phyloP scores from a whole-genome alignment of 805 yeast species.

The Candida nemodendra region DNA sequence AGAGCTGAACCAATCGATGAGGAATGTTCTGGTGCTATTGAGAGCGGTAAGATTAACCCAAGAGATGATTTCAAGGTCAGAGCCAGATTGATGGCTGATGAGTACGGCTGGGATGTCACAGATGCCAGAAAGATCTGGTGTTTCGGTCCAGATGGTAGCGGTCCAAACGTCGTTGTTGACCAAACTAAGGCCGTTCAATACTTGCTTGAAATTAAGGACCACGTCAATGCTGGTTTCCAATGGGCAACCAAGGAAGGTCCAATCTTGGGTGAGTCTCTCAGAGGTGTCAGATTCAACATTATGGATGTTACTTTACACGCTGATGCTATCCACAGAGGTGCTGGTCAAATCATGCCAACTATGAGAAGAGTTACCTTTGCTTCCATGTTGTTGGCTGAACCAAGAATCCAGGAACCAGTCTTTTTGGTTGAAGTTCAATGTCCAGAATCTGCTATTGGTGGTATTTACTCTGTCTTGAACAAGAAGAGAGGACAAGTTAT shows the following conservation, averaged over 20 bases:
- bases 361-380: constrained; percentile 99
- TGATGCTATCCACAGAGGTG: constrained; percentile 99
- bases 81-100: constrained; percentile 98
- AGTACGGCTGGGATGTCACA: constrained; percentile 98
- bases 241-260: constrained; percentile 99
- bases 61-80: constrained; percentile 98
- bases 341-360: constrained; percentile 99
- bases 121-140: constrained; percentile 99
- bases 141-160: constrained; percentile 99
- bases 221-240: constrained; percentile 99
- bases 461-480: constrained; percentile 99
- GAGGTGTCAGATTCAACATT: constrained; percentile 96
- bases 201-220: constrained; percentile 98
- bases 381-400: constrained; percentile 96
- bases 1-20: constrained; percentile 96
- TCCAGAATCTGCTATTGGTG: constrained; percentile 99
- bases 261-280: constrained; percentile 91
- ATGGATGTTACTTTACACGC: constrained; percentile 99
- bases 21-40: constrained; percentile 90
- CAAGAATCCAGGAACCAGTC: constrained; percentile 98
- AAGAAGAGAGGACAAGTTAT: constrained; percentile 99
- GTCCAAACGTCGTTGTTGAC: constrained; percentile 98
- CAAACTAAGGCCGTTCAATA: constrained; percentile 99
- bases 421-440: constrained; percentile 99
- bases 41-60: constrained; percentile 86